Percentiles rank a stretch among this genome's conserved stretches.
phyloP scores from a whole-genome alignment of 1,284 basidiomycete species.

The Anthracocystis walkeri region DNA sequence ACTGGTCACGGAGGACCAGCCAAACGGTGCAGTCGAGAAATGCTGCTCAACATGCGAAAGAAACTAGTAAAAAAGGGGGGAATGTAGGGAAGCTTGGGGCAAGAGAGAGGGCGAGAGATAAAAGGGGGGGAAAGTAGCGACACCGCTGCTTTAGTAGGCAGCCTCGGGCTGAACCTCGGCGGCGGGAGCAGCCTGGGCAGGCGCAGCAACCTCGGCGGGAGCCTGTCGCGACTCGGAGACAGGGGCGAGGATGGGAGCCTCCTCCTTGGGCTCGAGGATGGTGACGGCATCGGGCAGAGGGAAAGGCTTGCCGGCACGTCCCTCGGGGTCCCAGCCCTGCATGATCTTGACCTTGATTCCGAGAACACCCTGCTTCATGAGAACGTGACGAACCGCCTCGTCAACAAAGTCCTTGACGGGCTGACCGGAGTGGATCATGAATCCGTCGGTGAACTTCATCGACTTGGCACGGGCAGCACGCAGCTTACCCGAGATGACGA shows the following conservation, averaged over 20 bases:
- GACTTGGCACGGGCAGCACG: slow-evolving; percentile 99
- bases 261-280: slow-evolving; percentile 83
- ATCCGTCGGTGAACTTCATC: slow-evolving; percentile 99
- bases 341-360: slow-evolving; percentile 99
- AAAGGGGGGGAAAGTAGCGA: slow-evolving; percentile 18
- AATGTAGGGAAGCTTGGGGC: slow-evolving; percentile 42
- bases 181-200: slow-evolving; percentile 45
- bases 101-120: slow-evolving; percentile 51
- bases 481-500: slow-evolving; percentile 99
- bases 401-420: slow-evolving; percentile 96
- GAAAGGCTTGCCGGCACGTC: slow-evolving; percentile 83
- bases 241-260: slow-evolving; percentile 71
- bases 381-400: slow-evolving; percentile 96
- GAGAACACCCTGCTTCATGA: slow-evolving; percentile 98
- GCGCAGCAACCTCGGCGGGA: slow-evolving; percentile 52
- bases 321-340: slow-evolving; percentile 90
- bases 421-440: slow-evolving; percentile 99
- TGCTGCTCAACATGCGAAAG: slow-evolving; percentile 12
- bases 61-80: slow-evolving; percentile 51
- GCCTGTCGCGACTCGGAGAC: slow-evolving; percentile 66
- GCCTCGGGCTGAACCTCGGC: slow-evolving; percentile 61
- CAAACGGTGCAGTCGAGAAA: slow-evolving; percentile 13
- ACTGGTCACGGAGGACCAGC: slow-evolving; percentile 16
- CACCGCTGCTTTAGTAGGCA: slow-evolving; percentile 43
- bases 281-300: slow-evolving; percentile 95